Base-by-base conservation (phyloP, 495 filamentous ascomycete genomes). In the Sabuloglossum arenarium region DNA sequence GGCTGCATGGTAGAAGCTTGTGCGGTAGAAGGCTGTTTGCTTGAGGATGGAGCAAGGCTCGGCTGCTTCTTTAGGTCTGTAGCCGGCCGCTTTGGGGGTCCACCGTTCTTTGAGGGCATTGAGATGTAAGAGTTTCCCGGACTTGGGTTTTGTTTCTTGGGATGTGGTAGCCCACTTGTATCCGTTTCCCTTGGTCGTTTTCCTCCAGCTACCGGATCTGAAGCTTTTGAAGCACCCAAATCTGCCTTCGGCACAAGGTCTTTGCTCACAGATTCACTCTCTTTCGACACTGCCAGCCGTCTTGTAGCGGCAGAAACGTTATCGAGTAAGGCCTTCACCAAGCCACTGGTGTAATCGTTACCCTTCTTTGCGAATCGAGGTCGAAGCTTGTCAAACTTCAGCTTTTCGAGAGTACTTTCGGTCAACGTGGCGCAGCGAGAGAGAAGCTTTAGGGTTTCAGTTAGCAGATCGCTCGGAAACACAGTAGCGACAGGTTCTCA, bases 281-380 rank as follows among this genome's bases (percentile, higher is more conserved):
- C 61, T 49, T 63, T 60, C 21, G 60, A 58, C n/a, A 55, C 39
- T 30, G 60, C 59, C 25, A 59, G 56, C 30, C 73, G 69, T 61
- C 76, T 77, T 2, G 70, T 70, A 11, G 72, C 75, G 10, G 69
- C 72, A 19, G 73, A 73, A 31, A 78, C 78, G 59, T 76, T 77
- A 21, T 78, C 73, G 23, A 75, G 58, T 21, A 83, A 74, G 53
- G 69, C 70, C 63, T 83, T 77, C 1, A 76, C 74, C 19, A 78
- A 66, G 8, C 62, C 68, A 58, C 80, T 82, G 4, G 75, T 76
- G 34, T 78, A 69, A 4, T 75, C 75, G 55, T 81, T 79, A 3
- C 85, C 82, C 56, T 78, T 78, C 64, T 83, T 85, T 25, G 75
- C 68, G 46, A 84, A 78, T 51, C 78, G 76, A 4, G 76, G 75